Conservation (phyloP, 768 basidiomycete genomes). For the Pleurotus pulmonarius region DNA sequence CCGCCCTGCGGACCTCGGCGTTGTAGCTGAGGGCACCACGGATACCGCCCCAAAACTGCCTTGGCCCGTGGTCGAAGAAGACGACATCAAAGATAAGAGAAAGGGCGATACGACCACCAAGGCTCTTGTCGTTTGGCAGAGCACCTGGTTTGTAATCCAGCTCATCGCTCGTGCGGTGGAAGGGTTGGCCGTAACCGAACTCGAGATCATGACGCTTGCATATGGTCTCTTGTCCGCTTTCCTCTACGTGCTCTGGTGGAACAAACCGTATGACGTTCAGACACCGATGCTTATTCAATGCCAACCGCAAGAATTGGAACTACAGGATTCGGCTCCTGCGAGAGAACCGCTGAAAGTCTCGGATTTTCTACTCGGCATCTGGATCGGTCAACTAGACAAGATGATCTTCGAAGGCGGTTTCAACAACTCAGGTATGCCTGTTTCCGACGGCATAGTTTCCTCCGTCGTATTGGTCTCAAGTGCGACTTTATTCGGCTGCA, state of each 20-base stretch:
- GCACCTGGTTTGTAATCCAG: constrained; percentile 30
- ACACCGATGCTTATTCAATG: constrained; percentile 14
- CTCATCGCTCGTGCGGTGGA: constrained; percentile 20
- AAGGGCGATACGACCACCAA: constrained; percentile 33
- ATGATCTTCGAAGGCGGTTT: neutral
- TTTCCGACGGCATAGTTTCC: neutral
- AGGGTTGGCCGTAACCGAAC: constrained; percentile 25
- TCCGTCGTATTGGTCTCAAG: neutral
- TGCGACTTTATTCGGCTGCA: constrained; percentile 17
- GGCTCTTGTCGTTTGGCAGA: constrained; percentile 26
- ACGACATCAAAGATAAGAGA: constrained; percentile 18
- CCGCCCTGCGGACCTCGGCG: neutral
- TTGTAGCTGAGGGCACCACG: neutral
- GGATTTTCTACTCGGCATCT: neutral
- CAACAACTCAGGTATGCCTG: no score
- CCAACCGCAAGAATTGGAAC: no score
- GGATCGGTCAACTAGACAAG: neutral
- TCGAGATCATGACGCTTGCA: constrained; percentile 32
- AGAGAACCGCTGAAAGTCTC: neutral
- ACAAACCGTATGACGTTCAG: constrained; percentile 32
- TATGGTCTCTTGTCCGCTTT: constrained; percentile 25
- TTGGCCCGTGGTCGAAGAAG: constrained; percentile 7
- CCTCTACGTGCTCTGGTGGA: constrained; percentile 32
- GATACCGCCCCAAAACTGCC: neutral
- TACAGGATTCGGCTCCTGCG: neutral